Percentiles rank a stretch among this genome's conserved stretches.
Conservation (phyloP, 441 rosid genomes). For the Flueggea neowawraea region DNA sequence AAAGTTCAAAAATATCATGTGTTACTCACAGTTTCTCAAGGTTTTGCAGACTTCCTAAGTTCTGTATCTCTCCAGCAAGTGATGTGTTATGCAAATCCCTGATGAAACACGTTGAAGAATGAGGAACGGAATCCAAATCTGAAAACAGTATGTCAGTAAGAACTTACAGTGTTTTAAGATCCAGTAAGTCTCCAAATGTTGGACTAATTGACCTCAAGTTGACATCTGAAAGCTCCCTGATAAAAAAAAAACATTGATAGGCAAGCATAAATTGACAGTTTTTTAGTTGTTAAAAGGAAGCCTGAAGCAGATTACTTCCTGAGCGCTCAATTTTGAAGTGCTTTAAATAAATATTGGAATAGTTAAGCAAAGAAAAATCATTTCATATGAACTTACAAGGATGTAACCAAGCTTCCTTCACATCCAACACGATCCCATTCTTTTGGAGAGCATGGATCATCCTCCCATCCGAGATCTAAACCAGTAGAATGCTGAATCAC, state of each 20-base stretch:
- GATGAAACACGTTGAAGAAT: constrained; percentile 18
- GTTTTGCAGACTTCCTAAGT: constrained; percentile 70
- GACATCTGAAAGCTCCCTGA: constrained; percentile 71
- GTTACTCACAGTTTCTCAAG: constrained; percentile 59
- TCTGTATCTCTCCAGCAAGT: constrained; percentile 73
- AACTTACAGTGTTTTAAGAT: constrained; percentile 75
- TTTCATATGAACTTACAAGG: constrained; percentile 42
- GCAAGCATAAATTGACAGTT: not conserved
- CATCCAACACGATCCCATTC: constrained; percentile 72
- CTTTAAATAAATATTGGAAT: too few species aligned
- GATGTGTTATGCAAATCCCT: constrained; percentile 93
- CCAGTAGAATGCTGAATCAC: constrained; percentile 81
- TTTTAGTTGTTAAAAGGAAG: too few species aligned
- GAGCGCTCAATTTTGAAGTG: too few species aligned
- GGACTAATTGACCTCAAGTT: constrained; percentile 82
- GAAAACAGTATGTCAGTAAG: not conserved
- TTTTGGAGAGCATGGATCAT: constrained; percentile 86
- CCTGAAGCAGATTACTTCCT: too few species aligned
- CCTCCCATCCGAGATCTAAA: constrained; percentile 82
- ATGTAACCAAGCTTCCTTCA: constrained; percentile 74
- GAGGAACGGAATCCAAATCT: constrained; percentile 1
- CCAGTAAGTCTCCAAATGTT: constrained; percentile 86
- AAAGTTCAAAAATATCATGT: too few species aligned
- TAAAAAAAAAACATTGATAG: not conserved
- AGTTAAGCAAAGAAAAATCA: too few species aligned